Base-by-base conservation (phyloP, 257 asterid species). In the Penstemon davidsonii region DNA sequence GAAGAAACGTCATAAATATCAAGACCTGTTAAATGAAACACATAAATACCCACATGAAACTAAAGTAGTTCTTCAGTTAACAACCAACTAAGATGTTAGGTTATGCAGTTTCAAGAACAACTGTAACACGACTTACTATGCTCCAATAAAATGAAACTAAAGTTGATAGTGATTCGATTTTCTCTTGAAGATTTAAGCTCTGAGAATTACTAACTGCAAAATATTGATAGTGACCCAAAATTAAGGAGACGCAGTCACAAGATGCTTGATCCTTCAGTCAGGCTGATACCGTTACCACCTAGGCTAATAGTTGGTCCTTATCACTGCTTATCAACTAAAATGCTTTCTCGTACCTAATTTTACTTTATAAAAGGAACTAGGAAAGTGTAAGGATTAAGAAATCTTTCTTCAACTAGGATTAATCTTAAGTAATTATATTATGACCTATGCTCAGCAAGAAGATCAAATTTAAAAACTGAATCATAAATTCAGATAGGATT, bases 11-110 rank as follows among this genome's bases (percentile, higher is more conserved):
- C 12, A 46, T 46, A 46, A 3, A 46, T 46, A 10, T 3, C 8
- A 6, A 7, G n/a, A 10, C 42, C 70, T 39, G 50, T 58, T 50
- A 58, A 40, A 49, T 43, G 64, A 52, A 52, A 47, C 68, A 54
- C 61, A 55, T 62, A 10, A 65, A 47, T 64, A 69, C 64, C 51
- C 3, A 6, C 54, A 57, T 49, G 33, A 65, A 61, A 72, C 62
- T 19, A 38, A 62, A 41, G 18, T 63, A 43, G 64, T 19, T 46
- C 11, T 49, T 53, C 51, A 10, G 62, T 72, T 60, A 75, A 52
- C 57, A 38, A 64, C 54, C 61, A 75, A 13, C 33, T 51, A 53
- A 13, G 53, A 67, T 39, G 15, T 37, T 70, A 43, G 12, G 7
- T 57, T 41, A 50, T 38, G 52, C 13, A 40, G 44, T 37, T 70